A percentile compares a stretch with the other conserved stretches of the same genome.
Conservation (phyloP, 2,329 filamentous ascomycete species). For the Pseudofabraea citricarpa region DNA sequence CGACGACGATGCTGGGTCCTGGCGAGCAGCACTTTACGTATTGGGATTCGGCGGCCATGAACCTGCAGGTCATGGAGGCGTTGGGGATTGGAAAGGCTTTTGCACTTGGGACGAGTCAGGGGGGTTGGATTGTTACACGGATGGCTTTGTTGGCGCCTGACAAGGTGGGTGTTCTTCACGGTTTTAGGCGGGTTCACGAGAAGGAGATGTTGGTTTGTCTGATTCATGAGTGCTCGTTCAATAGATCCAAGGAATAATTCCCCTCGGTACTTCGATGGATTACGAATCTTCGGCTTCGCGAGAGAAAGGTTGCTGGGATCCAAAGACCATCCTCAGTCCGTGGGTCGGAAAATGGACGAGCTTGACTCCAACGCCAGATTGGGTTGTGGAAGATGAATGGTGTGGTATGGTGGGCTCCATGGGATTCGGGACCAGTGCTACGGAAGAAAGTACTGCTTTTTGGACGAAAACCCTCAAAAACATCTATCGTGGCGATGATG, state of each 20-base stretch:
- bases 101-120: conserved; percentile 46
- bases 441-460: conserved; percentile 34
- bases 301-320: conserved; percentile 44
- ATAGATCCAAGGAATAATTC: conserved; percentile 43
- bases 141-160: conserved; percentile 47
- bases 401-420: conserved; percentile 39
- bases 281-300: conserved; percentile 43
- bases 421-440: conserved; percentile 38
- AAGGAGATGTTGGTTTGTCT: too few relatives aligned
- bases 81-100: conserved; percentile 42
- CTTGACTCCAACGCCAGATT: conserved; percentile 36
- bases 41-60: conserved; percentile 49
- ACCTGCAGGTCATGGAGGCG: conserved; percentile 49
- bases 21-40: conserved; percentile 44
- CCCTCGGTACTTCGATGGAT: conserved; percentile 47
- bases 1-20: conserved; percentile 32
- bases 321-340: conserved; percentile 35
- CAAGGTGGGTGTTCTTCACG: conserved; percentile 29
- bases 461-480: conserved; percentile 41
- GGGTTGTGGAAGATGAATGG: conserved; percentile 43
- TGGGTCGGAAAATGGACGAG: conserved; percentile 40
- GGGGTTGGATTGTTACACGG: conserved; percentile 44
- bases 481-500: conserved; percentile 44
- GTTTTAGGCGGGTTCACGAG: too few relatives aligned
- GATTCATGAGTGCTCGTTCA: too few relatives aligned